A percentile compares a stretch with the other conserved stretches of the same genome.
Evolutionary conservation across 2,329 filamentous ascomycete genomes (phyloP).

Genomic region (Fusarium foetens): DNA sequence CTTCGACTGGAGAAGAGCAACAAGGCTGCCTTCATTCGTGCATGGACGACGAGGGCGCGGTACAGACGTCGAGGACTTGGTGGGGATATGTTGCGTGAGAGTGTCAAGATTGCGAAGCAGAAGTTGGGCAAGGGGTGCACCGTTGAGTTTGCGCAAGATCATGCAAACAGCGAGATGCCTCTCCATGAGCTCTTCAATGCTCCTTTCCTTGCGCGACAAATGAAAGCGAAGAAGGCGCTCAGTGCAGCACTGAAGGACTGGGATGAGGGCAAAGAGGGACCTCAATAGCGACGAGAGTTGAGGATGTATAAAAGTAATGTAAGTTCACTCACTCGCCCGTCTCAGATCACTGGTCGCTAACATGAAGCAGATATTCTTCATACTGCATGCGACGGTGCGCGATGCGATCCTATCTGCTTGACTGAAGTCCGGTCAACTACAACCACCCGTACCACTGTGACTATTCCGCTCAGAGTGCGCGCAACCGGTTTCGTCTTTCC

Average conservation of each 20-base stretch:
- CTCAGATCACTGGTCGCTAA: background rate
- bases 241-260: conserved; percentile 43
- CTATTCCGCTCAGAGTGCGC: background rate
- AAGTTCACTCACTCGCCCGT: background rate
- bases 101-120: conserved; percentile 71
- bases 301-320: background rate
- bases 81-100: conserved; percentile 75
- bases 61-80: conserved; percentile 80
- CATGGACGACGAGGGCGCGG: conserved; percentile 79
- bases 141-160: conserved; percentile 76
- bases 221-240: conserved; percentile 60
- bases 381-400: background rate
- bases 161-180: conserved; percentile 75
- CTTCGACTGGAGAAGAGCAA: conserved; percentile 62
- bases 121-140: conserved; percentile 69
- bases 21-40: conserved; percentile 74
- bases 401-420: background rate
- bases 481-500: background rate
- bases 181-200: conserved; percentile 69
- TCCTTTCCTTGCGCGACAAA: conserved; percentile 65
- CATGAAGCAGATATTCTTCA: background rate
- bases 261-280: conserved; percentile 11
- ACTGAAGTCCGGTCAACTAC: background rate
- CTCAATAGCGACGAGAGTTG: background rate
- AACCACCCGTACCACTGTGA: background rate